Percentiles rank a stretch among this genome's conserved stretches.
Conservation (phyloP, 2,329 filamentous ascomycete species). For the Botrytis fabae region DNA sequence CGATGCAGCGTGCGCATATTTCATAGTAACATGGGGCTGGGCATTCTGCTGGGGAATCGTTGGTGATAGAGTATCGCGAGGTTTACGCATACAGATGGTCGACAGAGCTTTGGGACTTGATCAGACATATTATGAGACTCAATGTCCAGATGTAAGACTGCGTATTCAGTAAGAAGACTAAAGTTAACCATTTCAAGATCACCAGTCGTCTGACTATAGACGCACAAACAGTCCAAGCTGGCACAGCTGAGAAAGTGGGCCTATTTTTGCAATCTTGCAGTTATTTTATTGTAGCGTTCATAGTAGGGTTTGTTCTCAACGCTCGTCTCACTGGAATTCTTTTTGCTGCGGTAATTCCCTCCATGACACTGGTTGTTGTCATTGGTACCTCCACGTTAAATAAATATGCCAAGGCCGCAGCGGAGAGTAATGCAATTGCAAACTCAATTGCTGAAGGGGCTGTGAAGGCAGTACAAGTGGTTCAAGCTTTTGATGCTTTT, state of each 20-base stretch:
- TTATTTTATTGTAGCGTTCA: slow-evolving; percentile 59
- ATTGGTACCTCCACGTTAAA: not conserved
- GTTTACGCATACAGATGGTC: slow-evolving; percentile 49
- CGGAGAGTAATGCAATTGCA: not conserved
- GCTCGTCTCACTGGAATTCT: slow-evolving; percentile 57
- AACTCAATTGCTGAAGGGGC: not conserved
- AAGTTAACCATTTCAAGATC: slow-evolving; percentile 53
- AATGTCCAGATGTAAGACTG: slow-evolving; percentile 50
- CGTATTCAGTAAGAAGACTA: not conserved
- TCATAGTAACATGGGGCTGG: slow-evolving; percentile 51
- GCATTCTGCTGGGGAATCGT: slow-evolving; percentile 51
- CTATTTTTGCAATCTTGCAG: slow-evolving; percentile 56
- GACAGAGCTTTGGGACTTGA: slow-evolving; percentile 52
- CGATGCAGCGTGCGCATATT: slow-evolving; percentile 47
- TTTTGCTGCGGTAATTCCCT: slow-evolving; percentile 50
- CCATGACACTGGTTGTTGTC: slow-evolving; percentile 42
- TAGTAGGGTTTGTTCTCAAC: slow-evolving; percentile 59
- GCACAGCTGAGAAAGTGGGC: slow-evolving; percentile 61
- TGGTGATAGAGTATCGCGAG: slow-evolving; percentile 50
- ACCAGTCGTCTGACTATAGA: slow-evolving; percentile 55
- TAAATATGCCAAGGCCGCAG: not conserved
- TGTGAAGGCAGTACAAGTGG: not conserved
- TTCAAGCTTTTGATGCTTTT: not conserved
- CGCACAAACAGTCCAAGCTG: slow-evolving; percentile 57
- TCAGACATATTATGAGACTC: slow-evolving; percentile 52